phyloP scores from a whole-genome alignment of 164 flowering plant genomes.

The Nymphaea thermarum region DNA sequence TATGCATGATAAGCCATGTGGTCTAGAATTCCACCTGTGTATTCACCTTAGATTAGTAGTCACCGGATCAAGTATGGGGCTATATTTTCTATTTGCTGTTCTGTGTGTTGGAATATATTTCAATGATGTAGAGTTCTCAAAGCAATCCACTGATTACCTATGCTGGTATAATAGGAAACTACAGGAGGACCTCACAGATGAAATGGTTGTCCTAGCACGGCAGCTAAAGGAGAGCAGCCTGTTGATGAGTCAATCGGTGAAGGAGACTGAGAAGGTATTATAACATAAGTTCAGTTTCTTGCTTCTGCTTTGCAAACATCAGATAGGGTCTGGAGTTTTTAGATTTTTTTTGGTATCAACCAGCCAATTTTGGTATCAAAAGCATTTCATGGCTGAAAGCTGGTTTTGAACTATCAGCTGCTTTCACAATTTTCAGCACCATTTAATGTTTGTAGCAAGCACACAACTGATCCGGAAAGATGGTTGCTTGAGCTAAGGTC shows the following conservation, averaged over 20 bases:
- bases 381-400: not conserved
- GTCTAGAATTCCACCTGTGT: not conserved
- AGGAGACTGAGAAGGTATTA: conserved; percentile 72
- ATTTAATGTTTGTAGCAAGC: no score
- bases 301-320: not conserved
- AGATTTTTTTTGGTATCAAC: not conserved
- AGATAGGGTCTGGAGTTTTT: not conserved
- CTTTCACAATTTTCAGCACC: no score
- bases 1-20: not conserved
- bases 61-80: no score
- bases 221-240: conserved; percentile 92
- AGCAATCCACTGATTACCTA: not conserved
- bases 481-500: no score
- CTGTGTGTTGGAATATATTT: no score
- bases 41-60: no score
- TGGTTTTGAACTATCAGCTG: no score
- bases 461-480: no score
- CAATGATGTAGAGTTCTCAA: not conserved
- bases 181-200: conserved; percentile 96
- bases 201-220: conserved; percentile 85
- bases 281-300: not conserved
- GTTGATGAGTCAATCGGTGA: conserved; percentile 59
- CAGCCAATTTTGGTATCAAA: not conserved
- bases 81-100: no score
- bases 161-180: conserved; percentile 43